A percentile compares a stretch with the other conserved stretches of the same genome.
phyloP scores from a whole-genome alignment of 2,329 filamentous ascomycete species.

The Niveomyces coronatus region DNA sequence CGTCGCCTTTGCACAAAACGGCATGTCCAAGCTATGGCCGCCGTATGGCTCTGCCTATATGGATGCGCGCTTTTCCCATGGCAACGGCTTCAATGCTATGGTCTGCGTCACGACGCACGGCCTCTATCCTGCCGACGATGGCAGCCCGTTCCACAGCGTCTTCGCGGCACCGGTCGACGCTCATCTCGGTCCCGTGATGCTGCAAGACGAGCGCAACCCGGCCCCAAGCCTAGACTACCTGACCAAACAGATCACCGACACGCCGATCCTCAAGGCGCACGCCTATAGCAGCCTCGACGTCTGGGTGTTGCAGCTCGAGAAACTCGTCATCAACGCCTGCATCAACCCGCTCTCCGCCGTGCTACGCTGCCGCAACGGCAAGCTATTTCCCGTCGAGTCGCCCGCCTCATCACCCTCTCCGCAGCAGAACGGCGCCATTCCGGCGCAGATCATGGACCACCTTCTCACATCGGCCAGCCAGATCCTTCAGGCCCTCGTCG shows the following conservation, averaged over 20 bases:
- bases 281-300: conserved; percentile 32
- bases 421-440: conserved; percentile 33
- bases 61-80: conserved; percentile 26
- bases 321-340: conserved; percentile 68
- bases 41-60: conserved; percentile 37
- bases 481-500: conserved; percentile 60
- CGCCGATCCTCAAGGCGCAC: conserved; percentile 32
- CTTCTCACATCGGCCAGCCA: conserved; percentile 65
- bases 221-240: conserved; percentile 24
- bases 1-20: conserved; percentile 79
- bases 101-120: conserved; percentile 53
- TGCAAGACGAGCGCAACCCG: conserved; percentile 13
- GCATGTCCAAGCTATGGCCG: conserved; percentile 61
- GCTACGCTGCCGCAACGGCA: conserved; percentile 68
- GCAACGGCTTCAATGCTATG: conserved; percentile 55
- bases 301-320: conserved; percentile 65
- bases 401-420: too few relatives aligned
- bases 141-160: conserved; percentile 36
- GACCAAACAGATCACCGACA: conserved; percentile 28
- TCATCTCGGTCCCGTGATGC: conserved; percentile 35
- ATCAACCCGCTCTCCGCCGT: conserved; percentile 82
- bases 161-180: conserved; percentile 41
- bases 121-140: conserved; percentile 36
- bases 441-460: conserved; percentile 52
- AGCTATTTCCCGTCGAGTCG: conserved; percentile 57